Evolutionary conservation across 2,329 filamentous ascomycete species (phyloP), one percentile per base, ranked within the genome.

Genomic region (Cladosporium cucumerinum): DNA sequence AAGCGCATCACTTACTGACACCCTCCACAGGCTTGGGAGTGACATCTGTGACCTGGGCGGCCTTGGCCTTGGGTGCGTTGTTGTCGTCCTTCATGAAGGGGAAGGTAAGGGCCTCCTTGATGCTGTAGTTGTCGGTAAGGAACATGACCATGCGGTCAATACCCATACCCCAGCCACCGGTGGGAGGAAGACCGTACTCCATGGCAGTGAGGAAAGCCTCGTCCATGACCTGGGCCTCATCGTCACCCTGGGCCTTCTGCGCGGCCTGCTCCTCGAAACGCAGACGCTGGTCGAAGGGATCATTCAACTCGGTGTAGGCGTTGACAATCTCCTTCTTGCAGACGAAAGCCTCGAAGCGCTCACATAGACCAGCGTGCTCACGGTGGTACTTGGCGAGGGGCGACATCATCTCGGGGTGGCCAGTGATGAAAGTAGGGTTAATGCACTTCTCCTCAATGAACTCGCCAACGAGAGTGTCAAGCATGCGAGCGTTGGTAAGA

Each of bases 251-350:
- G 7, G 88, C 92, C 86, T 98, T 98, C 83, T 98, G 93, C 73
- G 87, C 86, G 5, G 93, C 94, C 81, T 99, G 95, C 86, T 98
- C 94, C 78, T 97, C 93, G 78, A 94, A 94, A 32, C 93, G 88
- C 68, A 94, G 81, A 67, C 95, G 87, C 83, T 99, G 95, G 79
- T 97, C 93, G 74, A 96, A 94, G 64, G 94, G 93, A 74, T 97
- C 92, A 84, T 96, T 96, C 85, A 99, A 89, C 87, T 99, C 95
- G 46, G 94, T 98, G 82, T 97, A 96, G 6, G 93, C 93, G 76
- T 99, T 98, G 74, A 89, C 90, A 71, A 98, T 97, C 78, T 98
- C 94, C 86, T 95, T 96, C 85, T 93, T 96, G 84, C 90, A 93
- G 54, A 97, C 95, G 71, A 99, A 99, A 12, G 92, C 93, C 81